Conservation (phyloP, 768 basidiomycete species). For the Tulasnella sp. region DNA sequence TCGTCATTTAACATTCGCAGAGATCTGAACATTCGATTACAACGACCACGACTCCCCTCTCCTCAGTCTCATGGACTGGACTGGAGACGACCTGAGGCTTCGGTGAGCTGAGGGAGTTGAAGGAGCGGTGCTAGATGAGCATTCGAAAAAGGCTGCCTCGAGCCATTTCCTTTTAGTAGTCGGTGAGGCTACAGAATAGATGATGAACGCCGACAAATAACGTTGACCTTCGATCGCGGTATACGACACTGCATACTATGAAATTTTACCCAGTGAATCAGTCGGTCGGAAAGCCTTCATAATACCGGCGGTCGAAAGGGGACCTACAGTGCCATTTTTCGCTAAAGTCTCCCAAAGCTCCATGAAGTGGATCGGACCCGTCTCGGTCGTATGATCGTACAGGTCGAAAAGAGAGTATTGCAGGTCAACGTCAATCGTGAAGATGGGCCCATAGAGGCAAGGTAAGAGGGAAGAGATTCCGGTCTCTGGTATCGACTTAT, state of each 20-base stretch:
- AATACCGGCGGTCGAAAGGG: background rate
- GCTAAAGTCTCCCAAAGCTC: slow-evolving; percentile 1
- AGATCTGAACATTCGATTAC: background rate
- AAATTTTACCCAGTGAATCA: background rate
- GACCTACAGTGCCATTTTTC: background rate
- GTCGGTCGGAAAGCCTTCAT: background rate
- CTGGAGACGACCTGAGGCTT: background rate
- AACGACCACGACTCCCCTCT: background rate
- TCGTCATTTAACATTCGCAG: too few species aligned
- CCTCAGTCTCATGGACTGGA: background rate
- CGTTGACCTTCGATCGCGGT: background rate
- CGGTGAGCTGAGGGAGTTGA: background rate
- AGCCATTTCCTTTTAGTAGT: background rate
- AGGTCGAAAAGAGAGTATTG: background rate
- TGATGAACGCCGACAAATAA: background rate
- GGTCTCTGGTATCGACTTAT: background rate
- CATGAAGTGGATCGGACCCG: background rate
- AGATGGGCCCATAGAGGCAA: background rate
- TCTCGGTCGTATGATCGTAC: background rate
- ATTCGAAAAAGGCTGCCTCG: background rate
- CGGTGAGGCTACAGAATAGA: background rate
- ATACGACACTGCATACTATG: background rate
- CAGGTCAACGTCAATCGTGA: background rate
- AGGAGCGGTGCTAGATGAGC: background rate
- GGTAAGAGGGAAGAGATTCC: background rate